Percentiles rank a stretch among this genome's conserved stretches.
Conservation (phyloP, 805 yeast species). For the Candida mattraensis region DNA sequence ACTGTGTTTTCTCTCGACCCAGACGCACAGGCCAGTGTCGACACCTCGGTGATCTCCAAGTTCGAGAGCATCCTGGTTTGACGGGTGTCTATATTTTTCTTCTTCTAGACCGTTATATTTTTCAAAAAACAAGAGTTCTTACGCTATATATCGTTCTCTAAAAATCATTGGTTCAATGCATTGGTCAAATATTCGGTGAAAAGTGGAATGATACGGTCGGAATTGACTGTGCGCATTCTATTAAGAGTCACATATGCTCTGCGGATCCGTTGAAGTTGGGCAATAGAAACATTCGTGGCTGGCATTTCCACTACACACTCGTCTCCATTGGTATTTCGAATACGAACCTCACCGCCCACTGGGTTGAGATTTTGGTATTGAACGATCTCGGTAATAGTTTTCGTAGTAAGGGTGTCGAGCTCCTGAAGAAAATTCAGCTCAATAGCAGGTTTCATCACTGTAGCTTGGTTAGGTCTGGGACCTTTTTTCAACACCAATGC, state of each 20-base stretch:
- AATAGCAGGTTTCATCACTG: conserved; percentile 76
- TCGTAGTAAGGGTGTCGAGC: conserved; percentile 69
- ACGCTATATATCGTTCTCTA: too few relatives aligned
- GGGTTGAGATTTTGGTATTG: conserved; percentile 57
- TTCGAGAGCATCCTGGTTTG: conserved; percentile 8
- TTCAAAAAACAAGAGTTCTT: too few relatives aligned
- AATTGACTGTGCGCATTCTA: conserved; percentile 72
- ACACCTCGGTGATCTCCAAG: conserved; percentile 7
- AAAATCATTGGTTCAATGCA: conserved; percentile 45
- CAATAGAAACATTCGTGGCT: conserved; percentile 52
- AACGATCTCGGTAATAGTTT: conserved; percentile 59
- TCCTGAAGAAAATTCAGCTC: conserved; percentile 75
- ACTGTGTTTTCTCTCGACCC: conserved; percentile 48
- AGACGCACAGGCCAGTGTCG: conserved; percentile 32
- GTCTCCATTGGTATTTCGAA: conserved; percentile 36
- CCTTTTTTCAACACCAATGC: conserved; percentile 59
- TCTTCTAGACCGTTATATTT: too few relatives aligned
- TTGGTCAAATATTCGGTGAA: conserved; percentile 78
- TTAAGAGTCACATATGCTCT: conserved; percentile 82
- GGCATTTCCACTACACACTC: conserved; percentile 59
- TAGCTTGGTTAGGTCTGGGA: conserved; percentile 81
- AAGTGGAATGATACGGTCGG: conserved; percentile 62
- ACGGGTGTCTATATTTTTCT: neutral
- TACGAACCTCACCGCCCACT: conserved; percentile 50
- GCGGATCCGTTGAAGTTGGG: conserved; percentile 80